Evolutionary conservation across 306 rosid species (phyloP).

Genomic region (Lathyrus sativus): DNA sequence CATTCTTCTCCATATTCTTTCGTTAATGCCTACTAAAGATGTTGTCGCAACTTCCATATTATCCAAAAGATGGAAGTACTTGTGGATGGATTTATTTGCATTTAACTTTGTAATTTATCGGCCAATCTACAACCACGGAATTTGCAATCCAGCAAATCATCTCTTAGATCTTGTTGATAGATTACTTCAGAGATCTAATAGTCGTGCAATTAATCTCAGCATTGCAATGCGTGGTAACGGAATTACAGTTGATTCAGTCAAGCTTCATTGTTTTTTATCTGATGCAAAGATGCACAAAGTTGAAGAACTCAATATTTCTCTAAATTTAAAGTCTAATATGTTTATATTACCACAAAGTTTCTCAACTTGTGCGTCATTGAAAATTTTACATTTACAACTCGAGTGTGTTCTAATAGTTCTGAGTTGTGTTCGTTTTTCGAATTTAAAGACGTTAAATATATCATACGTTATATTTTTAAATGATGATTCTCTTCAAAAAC

Average conservation of each 20-base stretch:
- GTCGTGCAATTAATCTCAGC: not conserved
- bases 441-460: conserved; percentile 7
- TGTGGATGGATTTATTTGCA: not conserved
- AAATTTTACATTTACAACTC: not conserved
- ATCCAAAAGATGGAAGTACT: not conserved
- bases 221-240: not conserved
- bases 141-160: not conserved
- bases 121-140: too few relatives aligned
- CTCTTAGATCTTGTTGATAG: not conserved
- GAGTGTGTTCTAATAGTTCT: not conserved
- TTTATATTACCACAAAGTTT: conserved; percentile 9
- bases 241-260: not conserved
- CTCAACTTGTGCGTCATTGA: conserved; percentile 19
- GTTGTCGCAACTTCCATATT: not conserved
- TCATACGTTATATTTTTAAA: conserved; percentile 2
- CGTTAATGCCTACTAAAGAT: not conserved
- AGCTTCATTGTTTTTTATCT: not conserved
- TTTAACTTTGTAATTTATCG: too few relatives aligned
- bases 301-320: conserved; percentile 19
- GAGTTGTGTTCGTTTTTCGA: not conserved
- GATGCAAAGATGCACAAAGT: conserved; percentile 14
- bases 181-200: not conserved
- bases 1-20: not conserved
- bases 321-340: not conserved
- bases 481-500: not conserved